These are phyloP conservation scores for Batkoa obscura DNA, from an alignment of 371 early-diverging fungal species.

Conservation along the genomic window DNA sequence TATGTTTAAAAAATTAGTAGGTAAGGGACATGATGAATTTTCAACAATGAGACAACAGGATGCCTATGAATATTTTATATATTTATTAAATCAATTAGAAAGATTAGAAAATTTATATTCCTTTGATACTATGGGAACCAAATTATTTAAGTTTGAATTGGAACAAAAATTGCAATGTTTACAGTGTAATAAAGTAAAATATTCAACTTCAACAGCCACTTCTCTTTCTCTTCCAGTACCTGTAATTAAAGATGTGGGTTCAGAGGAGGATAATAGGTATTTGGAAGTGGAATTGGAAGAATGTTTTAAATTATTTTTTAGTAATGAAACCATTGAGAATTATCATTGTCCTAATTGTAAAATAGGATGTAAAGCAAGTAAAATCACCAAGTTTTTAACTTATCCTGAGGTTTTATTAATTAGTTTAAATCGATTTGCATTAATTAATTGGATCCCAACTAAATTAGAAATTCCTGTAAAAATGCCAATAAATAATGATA, in stretches of 20 bases:
- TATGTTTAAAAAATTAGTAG: conserved; percentile 83
- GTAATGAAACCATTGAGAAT: conserved; percentile 34
- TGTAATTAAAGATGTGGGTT: conserved; percentile 24
- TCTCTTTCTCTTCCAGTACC: conserved; percentile 56
- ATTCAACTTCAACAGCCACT: conserved; percentile 34
- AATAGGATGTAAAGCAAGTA: conserved; percentile 36
- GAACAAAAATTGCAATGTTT: conserved; percentile 76
- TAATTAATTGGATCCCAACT: conserved; percentile 73
- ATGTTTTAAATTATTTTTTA: conserved; percentile 44
- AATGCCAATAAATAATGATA: not conserved
- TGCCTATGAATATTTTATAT: conserved; percentile 83
- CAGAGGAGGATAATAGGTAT: conserved; percentile 6
- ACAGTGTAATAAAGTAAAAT: conserved; percentile 60
- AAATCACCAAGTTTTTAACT: conserved; percentile 52
- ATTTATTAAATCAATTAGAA: conserved; percentile 44
- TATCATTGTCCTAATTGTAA: conserved; percentile 69
- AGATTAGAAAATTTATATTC: conserved; percentile 44
- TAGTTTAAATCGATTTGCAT: conserved; percentile 65
- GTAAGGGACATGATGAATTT: conserved; percentile 78
- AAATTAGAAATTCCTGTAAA: conserved; percentile 34
- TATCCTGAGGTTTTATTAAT: conserved; percentile 73
- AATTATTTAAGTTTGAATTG: conserved; percentile 52
- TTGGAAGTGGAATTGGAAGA: conserved; percentile 28
- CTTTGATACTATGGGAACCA: conserved; percentile 42
- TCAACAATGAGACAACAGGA: conserved; percentile 95